These are phyloP conservation scores for Coemansia sp. DNA, from an alignment of 192 early-diverging fungal genomes.

Conservation along the genomic window DNA sequence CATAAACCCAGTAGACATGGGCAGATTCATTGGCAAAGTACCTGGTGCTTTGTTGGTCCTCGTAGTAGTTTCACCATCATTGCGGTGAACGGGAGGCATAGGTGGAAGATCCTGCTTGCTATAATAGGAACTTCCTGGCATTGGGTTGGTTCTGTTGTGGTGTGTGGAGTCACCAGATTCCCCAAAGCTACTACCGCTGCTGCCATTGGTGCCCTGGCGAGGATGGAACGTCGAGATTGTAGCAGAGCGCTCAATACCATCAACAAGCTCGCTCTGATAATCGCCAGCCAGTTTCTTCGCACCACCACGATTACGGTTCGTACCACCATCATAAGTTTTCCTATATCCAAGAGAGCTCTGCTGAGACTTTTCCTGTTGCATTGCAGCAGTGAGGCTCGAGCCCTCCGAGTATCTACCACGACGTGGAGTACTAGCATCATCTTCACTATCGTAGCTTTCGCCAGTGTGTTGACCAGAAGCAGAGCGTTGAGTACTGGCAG, in stretches of 20 bases:
- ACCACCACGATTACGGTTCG: slow-evolving; percentile 16
- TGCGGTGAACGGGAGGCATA: slow-evolving; percentile 32
- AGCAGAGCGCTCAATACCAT: slow-evolving; percentile 47
- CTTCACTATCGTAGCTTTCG: slow-evolving; percentile 39
- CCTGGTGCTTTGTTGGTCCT: slow-evolving; percentile 24
- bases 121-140: slow-evolving; percentile 29
- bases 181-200: slow-evolving; percentile 34
- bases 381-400: slow-evolving; percentile 37
- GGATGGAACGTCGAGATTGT: slow-evolving; percentile 41
- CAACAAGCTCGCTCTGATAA: slow-evolving; percentile 40
- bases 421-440: slow-evolving; percentile 20
- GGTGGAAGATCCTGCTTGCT: slow-evolving; percentile 31
- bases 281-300: slow-evolving; percentile 40
- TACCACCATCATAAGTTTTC: slow-evolving; percentile 49
- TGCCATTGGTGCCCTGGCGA: slow-evolving; percentile 43
- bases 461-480: slow-evolving; percentile 14
- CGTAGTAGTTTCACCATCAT: background rate
- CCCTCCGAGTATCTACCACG: slow-evolving; percentile 51
- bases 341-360: slow-evolving; percentile 33
- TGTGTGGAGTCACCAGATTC: slow-evolving; percentile 15
- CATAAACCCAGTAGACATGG: slow-evolving; percentile 30
- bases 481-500: slow-evolving; percentile 14
- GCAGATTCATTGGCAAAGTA: slow-evolving; percentile 23
- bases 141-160: slow-evolving; percentile 32
- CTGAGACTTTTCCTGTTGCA: slow-evolving; percentile 39